Conservation (phyloP, 2,329 filamentous ascomycete species). For the Fusarium sp. region DNA sequence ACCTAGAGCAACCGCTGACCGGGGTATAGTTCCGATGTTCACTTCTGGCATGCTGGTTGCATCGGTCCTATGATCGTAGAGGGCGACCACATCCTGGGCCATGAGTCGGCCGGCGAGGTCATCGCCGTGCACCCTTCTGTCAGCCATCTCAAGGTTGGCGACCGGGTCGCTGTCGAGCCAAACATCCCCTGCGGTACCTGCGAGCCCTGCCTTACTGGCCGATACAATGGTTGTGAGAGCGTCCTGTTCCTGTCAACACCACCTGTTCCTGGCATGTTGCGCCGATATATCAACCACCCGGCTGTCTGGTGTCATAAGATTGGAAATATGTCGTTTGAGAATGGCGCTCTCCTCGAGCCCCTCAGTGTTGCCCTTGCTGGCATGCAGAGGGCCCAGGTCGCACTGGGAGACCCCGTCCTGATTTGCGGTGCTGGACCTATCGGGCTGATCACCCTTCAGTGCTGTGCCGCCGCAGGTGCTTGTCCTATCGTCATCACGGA, state of each 20-base stretch:
- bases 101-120: slow-evolving; percentile 89
- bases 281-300: slow-evolving; percentile 94
- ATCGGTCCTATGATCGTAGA: slow-evolving; percentile 96
- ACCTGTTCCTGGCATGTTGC: slow-evolving; percentile 84
- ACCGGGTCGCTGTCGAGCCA: slow-evolving; percentile 93
- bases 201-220: slow-evolving; percentile 89
- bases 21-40: slow-evolving; percentile 79
- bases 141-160: slow-evolving; percentile 79
- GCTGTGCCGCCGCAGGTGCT: slow-evolving; percentile 85
- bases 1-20: slow-evolving; percentile 18
- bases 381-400: slow-evolving; percentile 82
- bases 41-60: slow-evolving; percentile 96
- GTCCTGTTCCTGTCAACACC: slow-evolving; percentile 92
- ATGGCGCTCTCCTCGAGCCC: slow-evolving; percentile 90
- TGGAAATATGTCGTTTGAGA: slow-evolving; percentile 88
- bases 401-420: slow-evolving; percentile 85
- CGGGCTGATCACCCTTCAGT: slow-evolving; percentile 87
- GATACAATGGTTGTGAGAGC: slow-evolving; percentile 92
- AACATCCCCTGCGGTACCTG: slow-evolving; percentile 92
- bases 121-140: slow-evolving; percentile 86
- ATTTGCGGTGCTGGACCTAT: slow-evolving; percentile 96
- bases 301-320: slow-evolving; percentile 98
- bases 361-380: slow-evolving; percentile 89
- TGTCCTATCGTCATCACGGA: slow-evolving; percentile 94
- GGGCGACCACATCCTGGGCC: slow-evolving; percentile 89